Evolutionary conservation across 768 basidiomycete genomes (phyloP).

Genomic region (Xanthoconium purpureum): DNA sequence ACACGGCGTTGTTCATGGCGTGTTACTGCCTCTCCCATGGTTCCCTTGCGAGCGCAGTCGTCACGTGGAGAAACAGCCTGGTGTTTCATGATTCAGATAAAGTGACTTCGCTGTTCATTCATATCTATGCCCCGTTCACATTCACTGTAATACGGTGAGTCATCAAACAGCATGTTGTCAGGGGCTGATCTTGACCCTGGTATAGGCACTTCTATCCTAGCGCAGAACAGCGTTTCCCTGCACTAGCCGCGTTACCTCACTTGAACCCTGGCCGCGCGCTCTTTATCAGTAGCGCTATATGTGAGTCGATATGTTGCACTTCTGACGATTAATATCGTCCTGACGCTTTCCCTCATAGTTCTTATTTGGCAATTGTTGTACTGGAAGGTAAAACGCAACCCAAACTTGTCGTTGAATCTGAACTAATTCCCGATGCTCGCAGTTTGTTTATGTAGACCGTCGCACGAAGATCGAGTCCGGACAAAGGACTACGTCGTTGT

Average conservation of each 20-base stretch:
- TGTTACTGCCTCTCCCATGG: constrained; percentile 94
- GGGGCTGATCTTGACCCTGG: constrained; percentile 2
- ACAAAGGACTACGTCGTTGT: constrained; percentile 86
- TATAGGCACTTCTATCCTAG: constrained; percentile 84
- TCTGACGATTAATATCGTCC: neutral
- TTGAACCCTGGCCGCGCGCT: constrained; percentile 70
- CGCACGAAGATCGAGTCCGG: constrained; percentile 89
- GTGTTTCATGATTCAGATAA: constrained; percentile 98
- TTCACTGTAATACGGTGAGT: constrained; percentile 87
- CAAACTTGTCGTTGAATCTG: neutral
- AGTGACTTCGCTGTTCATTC: constrained; percentile 92
- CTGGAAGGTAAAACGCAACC: constrained; percentile 66
- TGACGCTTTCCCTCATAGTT: constrained; percentile 46
- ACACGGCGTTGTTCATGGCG: constrained; percentile 76
- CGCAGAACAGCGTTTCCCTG: constrained; percentile 82
- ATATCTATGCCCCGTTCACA: constrained; percentile 88
- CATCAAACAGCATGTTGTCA: neutral
- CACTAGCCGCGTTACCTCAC: constrained; percentile 64
- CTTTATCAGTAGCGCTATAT: constrained; percentile 77
- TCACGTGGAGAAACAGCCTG: constrained; percentile 97
- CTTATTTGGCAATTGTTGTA: constrained; percentile 90
- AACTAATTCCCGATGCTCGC: constrained; percentile 3
- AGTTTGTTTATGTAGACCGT: constrained; percentile 87
- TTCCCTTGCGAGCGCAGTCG: constrained; percentile 87
- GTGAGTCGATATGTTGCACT: constrained; percentile 44